Base-by-base conservation (phyloP, 2,329 filamentous ascomycete species). In the Paracamarosporium sp. region DNA sequence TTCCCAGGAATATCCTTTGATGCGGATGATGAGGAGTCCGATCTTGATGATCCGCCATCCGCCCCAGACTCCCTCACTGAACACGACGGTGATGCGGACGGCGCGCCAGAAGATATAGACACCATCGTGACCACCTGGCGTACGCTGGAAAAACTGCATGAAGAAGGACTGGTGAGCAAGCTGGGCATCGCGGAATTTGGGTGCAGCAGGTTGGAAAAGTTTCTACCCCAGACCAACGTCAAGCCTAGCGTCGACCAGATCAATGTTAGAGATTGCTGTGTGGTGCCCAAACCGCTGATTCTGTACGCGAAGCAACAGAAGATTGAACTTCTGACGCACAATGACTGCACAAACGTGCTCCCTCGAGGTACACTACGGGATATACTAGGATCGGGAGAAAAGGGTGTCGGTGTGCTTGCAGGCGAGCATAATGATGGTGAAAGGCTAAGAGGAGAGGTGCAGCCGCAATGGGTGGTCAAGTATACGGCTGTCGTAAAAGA, bases 401-500 rank as follows among this genome's bases (percentile, higher is more conserved):
- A 85, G 57, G 92, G 93, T 12, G 92, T 90, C 0, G 90, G 90
- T 7, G 85, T 97, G 9, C 80, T 97, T 57, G 88, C 89, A 5
- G 86, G 86, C n/a, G 80, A 83, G 13, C 76, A 69, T 0, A 78
- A 80, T 5, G 81, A 71, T 69, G 79, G 76, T 17, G 76, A 80
- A 9, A 90, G 90, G 0, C 80, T 96, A 56, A 83, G 85, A 65
- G 93, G 92, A 4, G 88, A 97, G 63, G 84, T 98, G 47, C 85
- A 87, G 57, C 93, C 95, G 27, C 88, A 94, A 74, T 99, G 95
- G 94, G 95, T 98, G 27, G 90, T 94, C 65, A 96, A 98, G 75
- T 99, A 99, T 75, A 97, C 94, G 35, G 95, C 95, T 1, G 94
- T 98, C 57, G 92, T 98, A 38, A 90, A 91, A 76, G 90, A 98